Evolutionary conservation across 2,329 filamentous ascomycete genomes (phyloP).

Genomic region (Fusarium buharicum): DNA sequence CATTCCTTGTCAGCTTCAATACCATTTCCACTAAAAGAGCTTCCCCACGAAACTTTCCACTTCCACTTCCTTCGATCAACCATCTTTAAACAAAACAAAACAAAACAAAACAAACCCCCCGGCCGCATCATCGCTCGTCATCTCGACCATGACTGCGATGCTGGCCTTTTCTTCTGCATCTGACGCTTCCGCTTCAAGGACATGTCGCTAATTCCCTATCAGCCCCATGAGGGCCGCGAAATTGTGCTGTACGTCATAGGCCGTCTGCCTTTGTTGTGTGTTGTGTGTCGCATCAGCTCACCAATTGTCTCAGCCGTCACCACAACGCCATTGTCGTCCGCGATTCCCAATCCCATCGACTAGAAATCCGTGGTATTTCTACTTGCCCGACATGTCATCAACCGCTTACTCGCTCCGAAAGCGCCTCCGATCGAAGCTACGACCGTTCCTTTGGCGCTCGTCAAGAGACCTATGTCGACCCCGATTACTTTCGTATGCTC

Average conservation of each 20-base stretch:
- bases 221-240: conserved; percentile 76
- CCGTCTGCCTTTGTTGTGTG: conserved; percentile 11
- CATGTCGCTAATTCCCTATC: conserved; percentile 81
- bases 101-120: conserved; percentile 7
- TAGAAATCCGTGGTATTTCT: conserved; percentile 80
- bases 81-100: neutral
- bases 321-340: conserved; percentile 92
- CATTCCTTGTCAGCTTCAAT: conserved; percentile 24
- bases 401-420: conserved; percentile 62
- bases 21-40: conserved; percentile 16
- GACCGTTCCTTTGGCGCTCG: conserved; percentile 54
- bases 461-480: conserved; percentile 80
- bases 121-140: conserved; percentile 14
- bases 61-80: conserved; percentile 10
- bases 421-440: conserved; percentile 62
- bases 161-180: conserved; percentile 27
- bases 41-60: conserved; percentile 25
- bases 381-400: conserved; percentile 94
- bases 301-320: conserved; percentile 73
- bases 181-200: conserved; percentile 33
- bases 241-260: conserved; percentile 76
- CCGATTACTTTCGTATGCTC: conserved; percentile 95
- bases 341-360: conserved; percentile 83
- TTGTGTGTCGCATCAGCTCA: conserved; percentile 18
- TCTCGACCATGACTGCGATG: conserved; percentile 41